These are phyloP conservation scores for Hypsizygus marmoreus DNA, from an alignment of 768 basidiomycete species.

Conservation along the genomic window DNA sequence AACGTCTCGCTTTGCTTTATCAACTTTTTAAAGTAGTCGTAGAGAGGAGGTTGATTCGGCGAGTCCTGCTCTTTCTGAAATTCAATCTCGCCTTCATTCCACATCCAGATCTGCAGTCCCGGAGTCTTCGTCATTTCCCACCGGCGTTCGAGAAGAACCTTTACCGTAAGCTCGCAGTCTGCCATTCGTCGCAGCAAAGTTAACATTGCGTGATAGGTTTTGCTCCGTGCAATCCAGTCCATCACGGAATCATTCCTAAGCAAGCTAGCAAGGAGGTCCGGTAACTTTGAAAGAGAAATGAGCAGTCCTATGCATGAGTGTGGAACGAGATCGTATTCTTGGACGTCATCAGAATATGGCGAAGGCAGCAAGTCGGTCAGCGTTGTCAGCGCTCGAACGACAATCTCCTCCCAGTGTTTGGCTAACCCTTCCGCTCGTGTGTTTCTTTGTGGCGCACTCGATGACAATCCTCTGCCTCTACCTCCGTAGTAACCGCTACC, in stretches of 20 bases:
- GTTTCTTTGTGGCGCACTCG: neutral
- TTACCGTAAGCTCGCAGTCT: conserved; percentile 52
- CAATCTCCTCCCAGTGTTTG: conserved; percentile 39
- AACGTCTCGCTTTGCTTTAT: conserved; percentile 54
- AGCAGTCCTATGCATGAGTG: conserved; percentile 45
- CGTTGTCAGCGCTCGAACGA: conserved; percentile 39
- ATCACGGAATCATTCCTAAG: conserved; percentile 59
- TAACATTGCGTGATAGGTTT: conserved; percentile 51
- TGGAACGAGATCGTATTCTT: conserved; percentile 51
- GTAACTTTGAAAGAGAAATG: conserved; percentile 46
- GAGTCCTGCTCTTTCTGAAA: conserved; percentile 37
- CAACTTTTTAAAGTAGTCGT: conserved; percentile 55
- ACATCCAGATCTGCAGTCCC: conserved; percentile 52
- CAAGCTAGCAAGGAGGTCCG: conserved; percentile 44
- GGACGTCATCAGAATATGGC: conserved; percentile 44
- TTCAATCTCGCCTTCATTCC: conserved; percentile 40
- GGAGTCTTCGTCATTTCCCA: conserved; percentile 39
- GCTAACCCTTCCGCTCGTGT: conserved; percentile 17
- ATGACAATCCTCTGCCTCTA: neutral
- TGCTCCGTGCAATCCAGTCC: conserved; percentile 51
- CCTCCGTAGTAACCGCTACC: conserved; percentile 13
- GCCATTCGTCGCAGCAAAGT: conserved; percentile 47
- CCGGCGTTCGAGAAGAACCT: conserved; percentile 40
- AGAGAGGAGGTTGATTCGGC: conserved; percentile 42
- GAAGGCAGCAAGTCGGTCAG: conserved; percentile 45